Percentiles rank a stretch among this genome's conserved stretches.
phyloP scores from a whole-genome alignment of 768 basidiomycete species.

The Daedalea quercina region DNA sequence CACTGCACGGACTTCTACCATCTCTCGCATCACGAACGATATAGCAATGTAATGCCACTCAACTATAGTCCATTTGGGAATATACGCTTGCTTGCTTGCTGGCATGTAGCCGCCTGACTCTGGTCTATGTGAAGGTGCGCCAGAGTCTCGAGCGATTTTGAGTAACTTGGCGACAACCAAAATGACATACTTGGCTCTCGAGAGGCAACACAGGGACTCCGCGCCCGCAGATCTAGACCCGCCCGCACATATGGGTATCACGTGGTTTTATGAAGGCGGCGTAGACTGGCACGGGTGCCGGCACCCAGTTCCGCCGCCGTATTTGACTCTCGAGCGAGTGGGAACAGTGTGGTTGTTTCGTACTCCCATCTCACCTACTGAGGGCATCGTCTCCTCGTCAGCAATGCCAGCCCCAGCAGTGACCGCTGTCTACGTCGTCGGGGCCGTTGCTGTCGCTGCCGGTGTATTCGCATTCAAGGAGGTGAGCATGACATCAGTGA shows the following conservation, averaged over 20 bases:
- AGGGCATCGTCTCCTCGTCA: background rate
- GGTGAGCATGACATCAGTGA: slow-evolving; percentile 28
- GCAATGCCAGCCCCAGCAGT: slow-evolving; percentile 26
- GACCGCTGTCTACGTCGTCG: slow-evolving; percentile 44
- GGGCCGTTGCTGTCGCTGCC: slow-evolving; percentile 43
- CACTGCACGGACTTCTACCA: slow-evolving; percentile 6
- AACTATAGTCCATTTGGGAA: background rate
- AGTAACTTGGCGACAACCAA: too few species aligned
- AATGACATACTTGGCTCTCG: too few species aligned
- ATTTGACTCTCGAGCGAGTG: background rate
- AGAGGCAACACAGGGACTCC: too few species aligned
- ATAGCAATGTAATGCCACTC: slow-evolving; percentile 6
- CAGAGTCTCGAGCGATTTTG: too few species aligned
- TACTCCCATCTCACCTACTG: background rate
- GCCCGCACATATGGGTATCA: too few species aligned
- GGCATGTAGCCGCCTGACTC: too few species aligned
- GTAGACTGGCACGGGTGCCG: too few species aligned
- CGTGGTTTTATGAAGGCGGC: too few species aligned
- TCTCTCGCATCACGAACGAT: background rate
- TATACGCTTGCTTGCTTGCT: too few species aligned
- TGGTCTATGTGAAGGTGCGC: too few species aligned
- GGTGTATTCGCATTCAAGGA: slow-evolving; percentile 52
- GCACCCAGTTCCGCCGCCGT: background rate
- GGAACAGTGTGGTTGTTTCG: background rate
- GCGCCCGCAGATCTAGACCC: too few species aligned